Base-by-base conservation (phyloP, 1,139 yeast genomes). In the Magnusiomyces magnusii region DNA sequence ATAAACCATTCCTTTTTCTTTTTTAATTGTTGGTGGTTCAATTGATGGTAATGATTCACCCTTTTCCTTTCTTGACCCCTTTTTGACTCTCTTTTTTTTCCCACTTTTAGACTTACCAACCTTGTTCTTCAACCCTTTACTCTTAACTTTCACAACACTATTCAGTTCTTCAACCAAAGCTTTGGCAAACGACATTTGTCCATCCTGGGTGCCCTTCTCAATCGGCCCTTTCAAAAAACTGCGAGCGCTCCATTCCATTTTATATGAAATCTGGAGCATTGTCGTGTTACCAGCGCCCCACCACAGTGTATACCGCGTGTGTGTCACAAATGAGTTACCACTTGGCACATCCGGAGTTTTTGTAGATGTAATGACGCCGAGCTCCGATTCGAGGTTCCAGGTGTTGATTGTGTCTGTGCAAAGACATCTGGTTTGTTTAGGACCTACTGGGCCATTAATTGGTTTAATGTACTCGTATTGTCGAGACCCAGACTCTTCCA, bases 281-380 rank as follows among this genome's bases (percentile, higher is more conserved):
- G 98, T 90, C 13, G 75, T 63, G 71, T 91, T 90, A 63, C 81
- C 79, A 1, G 79, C 78, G 0, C 82, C 95, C 99, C 99, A 95
- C 51, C 85, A 80, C 21, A 92, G 69, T 62, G 79, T 83, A 49
- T 69, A 69, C 59, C 83, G 80, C 0, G 97, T 87, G 58, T 82
- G 80, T 7, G 92, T 87, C 57, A 83, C 79, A 72, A 95, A 95
- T 1, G 89, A 79, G 65, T 80, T 82, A 3, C 99, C 99, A 60
- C 91, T 86, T 0, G 99, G 99, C 15, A 95, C 98, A 73, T 93
- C 98, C 0, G 98, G 99, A 0, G 97, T 87, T 27, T 78, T 78
- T 0, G 96, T 87, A 0, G 80, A 71, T 66, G 87, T 92, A 47
- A 82, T 80, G 1, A 89, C 85, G 44, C 81, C 75, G 50, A 86